Evolutionary conservation across 2,329 filamentous ascomycete species (phyloP), one percentile per base, ranked within the genome.

Genomic region (Aspergillus caelatus): DNA sequence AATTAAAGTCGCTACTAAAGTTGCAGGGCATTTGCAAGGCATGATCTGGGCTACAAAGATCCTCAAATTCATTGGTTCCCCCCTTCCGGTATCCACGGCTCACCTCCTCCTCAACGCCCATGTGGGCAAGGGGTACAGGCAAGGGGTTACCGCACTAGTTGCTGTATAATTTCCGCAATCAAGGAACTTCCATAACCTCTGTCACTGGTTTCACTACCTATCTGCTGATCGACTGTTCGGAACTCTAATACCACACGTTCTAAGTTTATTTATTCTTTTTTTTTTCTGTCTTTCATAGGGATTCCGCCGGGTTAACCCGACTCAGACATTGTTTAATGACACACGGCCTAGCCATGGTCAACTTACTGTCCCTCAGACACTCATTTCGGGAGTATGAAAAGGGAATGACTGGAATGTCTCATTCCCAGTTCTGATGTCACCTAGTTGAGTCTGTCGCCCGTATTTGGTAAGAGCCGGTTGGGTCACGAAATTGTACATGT

Each of bases 111-210:
- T 60, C n/a, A 21, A 58, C 14, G 34, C 36, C 60, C 62, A 66
- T 65, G 59, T 66, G 64, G 57, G 54, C 56, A 41, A 32, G 23
- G 36, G 32, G 19, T 28, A 52, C 9, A 58, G 57, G 62, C 48
- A 68, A 67, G 67, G 67, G 61, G 55, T n/a, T 21, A 3, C 21
- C 8, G 32, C 39, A 58, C 62, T 61, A 60, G 41, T 53, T 28
- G 28, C 21, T 32, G 39, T 48, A 36, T 64, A 67, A 67, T 68
- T 61, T 64, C 65, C 67, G 59, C 61, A 50, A 60, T 39, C 57
- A 68, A 61, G 60, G 48, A 52, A 28, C 28, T 32, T 32, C 19
- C 19, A n/a, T 52, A 10, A 21, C 11, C 7, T 19, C 46, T 23
- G 43, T 21, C 43, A 21, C 46, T 19, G 8, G 46, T 30, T 28